phyloP scores from a whole-genome alignment of 345 rosid species.

The Dovyalis caffra region DNA sequence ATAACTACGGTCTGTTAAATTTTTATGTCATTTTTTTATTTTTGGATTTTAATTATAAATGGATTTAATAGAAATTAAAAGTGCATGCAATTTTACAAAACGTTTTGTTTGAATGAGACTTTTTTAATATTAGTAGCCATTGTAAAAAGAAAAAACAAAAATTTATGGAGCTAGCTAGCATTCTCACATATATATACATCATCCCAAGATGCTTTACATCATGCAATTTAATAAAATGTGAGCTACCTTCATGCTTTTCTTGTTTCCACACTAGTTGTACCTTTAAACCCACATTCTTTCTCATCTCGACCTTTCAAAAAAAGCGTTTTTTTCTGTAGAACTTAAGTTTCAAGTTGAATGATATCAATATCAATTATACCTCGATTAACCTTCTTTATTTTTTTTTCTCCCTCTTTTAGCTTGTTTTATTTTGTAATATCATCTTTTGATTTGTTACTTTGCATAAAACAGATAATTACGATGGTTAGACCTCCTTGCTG shows the following conservation, averaged over 20 bases:
- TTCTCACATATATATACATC: neutral
- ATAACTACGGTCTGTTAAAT: no score
- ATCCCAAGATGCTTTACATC: constrained; percentile 30
- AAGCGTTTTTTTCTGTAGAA: constrained; percentile 3
- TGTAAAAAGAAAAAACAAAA: no score
- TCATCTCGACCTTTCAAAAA: constrained; percentile 16
- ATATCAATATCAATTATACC: neutral
- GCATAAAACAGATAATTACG: neutral
- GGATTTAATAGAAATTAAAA: no score
- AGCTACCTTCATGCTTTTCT: constrained; percentile 46
- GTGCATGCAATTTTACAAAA: no score
- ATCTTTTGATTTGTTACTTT: neutral
- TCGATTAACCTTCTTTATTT: neutral
- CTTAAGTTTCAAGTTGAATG: constrained; percentile 7
- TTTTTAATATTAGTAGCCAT: no score
- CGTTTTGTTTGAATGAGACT: no score
- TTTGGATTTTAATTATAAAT: no score
- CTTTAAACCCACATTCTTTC: constrained; percentile 31
- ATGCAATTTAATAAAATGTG: constrained; percentile 35
- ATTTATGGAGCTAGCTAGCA: neutral
- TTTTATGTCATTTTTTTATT: no score
- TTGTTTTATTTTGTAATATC: neutral
- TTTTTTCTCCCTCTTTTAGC: neutral
- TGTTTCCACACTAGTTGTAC: constrained; percentile 34
- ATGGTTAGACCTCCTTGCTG: constrained; percentile 40